These are phyloP conservation scores for Dysphania ambrosioides DNA, from an alignment of 148 eudicot genomes.

Conservation along the genomic window DNA sequence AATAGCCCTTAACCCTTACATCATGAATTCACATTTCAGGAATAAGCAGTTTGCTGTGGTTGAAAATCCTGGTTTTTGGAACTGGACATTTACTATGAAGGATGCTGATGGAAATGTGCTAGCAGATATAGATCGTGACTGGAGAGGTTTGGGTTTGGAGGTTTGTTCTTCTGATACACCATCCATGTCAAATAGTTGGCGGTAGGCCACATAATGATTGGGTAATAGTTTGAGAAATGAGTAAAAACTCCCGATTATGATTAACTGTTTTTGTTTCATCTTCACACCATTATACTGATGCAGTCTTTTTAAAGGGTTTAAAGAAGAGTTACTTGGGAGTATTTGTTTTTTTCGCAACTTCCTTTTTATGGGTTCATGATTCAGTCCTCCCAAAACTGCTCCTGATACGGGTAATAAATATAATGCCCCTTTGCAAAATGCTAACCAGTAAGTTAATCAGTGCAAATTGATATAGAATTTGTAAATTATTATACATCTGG, in stretches of 20 bases:
- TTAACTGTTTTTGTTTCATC: too few species aligned
- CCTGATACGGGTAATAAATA: neutral
- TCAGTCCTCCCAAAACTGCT: neutral
- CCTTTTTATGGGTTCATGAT: neutral
- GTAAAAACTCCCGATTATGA: neutral
- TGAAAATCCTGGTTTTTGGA: constrained; percentile 93
- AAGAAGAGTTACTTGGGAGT: too few species aligned
- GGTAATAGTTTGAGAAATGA: neutral
- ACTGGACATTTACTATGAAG: constrained; percentile 96
- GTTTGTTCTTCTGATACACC: constrained; percentile 31
- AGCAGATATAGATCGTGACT: constrained; percentile 93
- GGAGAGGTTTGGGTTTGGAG: constrained; percentile 99
- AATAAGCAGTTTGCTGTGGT: constrained; percentile 92
- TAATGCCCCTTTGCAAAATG: neutral
- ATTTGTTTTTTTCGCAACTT: neutral
- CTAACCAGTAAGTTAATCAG: neutral
- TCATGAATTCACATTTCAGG: constrained; percentile 33
- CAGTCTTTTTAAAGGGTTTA: too few species aligned
- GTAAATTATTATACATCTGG: neutral
- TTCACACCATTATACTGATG: too few species aligned
- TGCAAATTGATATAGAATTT: neutral
- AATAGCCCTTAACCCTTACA: neutral
- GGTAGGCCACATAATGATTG: neutral
- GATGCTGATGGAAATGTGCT: constrained; percentile 70
- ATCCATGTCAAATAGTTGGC: neutral